Percentiles rank a stretch among this genome's conserved stretches.
Evolutionary conservation across 495 filamentous ascomycete species (phyloP).

Genomic region (Lasiosphaeriaceae sp.): DNA sequence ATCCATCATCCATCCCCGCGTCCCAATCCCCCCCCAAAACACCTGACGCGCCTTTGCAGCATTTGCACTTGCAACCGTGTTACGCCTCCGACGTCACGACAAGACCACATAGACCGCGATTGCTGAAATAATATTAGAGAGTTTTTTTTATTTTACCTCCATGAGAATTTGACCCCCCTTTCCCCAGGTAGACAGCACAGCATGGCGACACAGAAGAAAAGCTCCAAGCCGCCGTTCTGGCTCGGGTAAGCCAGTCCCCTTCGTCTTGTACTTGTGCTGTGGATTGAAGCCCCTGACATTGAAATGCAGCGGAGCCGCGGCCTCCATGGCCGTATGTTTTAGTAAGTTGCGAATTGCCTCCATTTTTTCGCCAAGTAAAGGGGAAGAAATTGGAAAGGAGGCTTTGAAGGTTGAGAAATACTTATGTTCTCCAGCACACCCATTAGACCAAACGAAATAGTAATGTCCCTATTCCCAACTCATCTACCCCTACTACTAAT

Average conservation of each 20-base stretch:
- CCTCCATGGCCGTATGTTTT: conserved; percentile 39
- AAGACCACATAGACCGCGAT: too few species aligned
- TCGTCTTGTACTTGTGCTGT: too few species aligned
- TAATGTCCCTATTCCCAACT: conserved; percentile 9
- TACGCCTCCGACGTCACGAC: too few species aligned
- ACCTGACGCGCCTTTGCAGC: too few species aligned
- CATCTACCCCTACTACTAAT: background rate
- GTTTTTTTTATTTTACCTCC: background rate
- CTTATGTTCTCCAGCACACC: conserved; percentile 24
- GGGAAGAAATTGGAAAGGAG: too few species aligned
- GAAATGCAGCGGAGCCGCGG: conserved; percentile 30
- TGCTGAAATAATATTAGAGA: too few species aligned
- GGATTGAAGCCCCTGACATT: background rate
- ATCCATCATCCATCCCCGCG: too few species aligned
- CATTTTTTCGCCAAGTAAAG: background rate
- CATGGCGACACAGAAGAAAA: conserved; percentile 9
- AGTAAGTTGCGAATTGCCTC: conserved; percentile 24
- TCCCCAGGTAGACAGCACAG: background rate
- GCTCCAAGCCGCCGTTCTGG: conserved; percentile 32
- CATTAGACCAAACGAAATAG: conserved; percentile 40
- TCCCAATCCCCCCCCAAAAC: too few species aligned
- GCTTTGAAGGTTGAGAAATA: background rate
- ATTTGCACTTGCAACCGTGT: too few species aligned
- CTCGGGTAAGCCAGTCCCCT: conserved; percentile 19
- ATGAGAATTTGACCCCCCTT: background rate